Conservation (phyloP, 768 basidiomycete species). For the Porphyrellus cyaneotinctus region DNA sequence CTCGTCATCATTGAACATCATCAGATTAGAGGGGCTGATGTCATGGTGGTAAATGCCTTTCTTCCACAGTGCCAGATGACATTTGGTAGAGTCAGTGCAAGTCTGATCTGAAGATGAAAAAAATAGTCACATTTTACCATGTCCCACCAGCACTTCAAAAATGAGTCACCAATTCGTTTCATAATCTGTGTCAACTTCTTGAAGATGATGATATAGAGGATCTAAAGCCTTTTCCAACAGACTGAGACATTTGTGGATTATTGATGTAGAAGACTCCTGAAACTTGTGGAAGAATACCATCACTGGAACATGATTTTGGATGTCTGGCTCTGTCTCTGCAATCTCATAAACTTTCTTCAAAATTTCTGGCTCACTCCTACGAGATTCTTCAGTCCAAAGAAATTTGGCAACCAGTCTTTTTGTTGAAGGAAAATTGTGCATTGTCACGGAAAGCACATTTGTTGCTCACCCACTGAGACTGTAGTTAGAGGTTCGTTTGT, state of each 20-base stretch:
- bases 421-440: too few relatives aligned
- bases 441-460: neutral
- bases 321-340: neutral
- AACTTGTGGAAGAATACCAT: neutral
- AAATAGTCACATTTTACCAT: neutral
- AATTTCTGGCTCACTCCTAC: neutral
- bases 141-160: constrained; percentile 2
- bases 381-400: neutral
- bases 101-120: neutral
- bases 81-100: neutral
- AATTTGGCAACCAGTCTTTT: neutral
- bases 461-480: neutral
- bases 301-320: neutral
- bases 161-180: neutral
- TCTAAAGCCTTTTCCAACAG: neutral
- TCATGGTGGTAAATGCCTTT: neutral
- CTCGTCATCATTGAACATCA: neutral
- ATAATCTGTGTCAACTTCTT: neutral
- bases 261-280: neutral
- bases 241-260: neutral
- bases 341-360: neutral
- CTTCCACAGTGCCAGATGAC: constrained; percentile 7
- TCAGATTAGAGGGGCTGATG: constrained; percentile 3
- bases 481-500: too few relatives aligned
- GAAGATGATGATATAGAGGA: constrained; percentile 2